Evolutionary conservation across 495 filamentous ascomycete genomes (phyloP).

Genomic region (Rusavskia elegans): DNA sequence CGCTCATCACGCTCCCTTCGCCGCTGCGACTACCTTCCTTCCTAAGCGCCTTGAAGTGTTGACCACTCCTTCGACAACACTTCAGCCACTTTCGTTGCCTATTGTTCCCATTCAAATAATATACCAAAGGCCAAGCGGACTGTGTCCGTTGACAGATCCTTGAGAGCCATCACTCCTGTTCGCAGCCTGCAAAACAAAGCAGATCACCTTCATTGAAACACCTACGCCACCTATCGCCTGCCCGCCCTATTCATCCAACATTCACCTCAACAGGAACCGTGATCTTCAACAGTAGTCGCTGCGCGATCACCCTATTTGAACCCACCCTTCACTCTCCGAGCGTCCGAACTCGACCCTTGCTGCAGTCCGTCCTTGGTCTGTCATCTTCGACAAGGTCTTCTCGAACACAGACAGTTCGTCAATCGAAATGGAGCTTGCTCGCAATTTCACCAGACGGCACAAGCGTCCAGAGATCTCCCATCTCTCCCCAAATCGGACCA

Average conservation of each 20-base stretch:
- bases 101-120: background rate
- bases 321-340: background rate
- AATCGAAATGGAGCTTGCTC: slow-evolving; percentile 35
- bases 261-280: background rate
- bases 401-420: slow-evolving; percentile 9
- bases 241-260: background rate
- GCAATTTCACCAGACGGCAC: slow-evolving; percentile 50
- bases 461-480: slow-evolving; percentile 34
- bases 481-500: slow-evolving; percentile 32
- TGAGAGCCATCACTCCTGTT: no score
- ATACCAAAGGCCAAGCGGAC: slow-evolving; percentile 7
- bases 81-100: slow-evolving; percentile 17
- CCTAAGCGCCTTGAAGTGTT: slow-evolving; percentile 17
- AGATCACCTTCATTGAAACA: slow-evolving; percentile 10
- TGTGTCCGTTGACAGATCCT: slow-evolving; percentile 11
- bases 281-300: background rate
- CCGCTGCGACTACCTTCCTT: slow-evolving; percentile 16
- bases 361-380: slow-evolving; percentile 10
- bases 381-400: slow-evolving; percentile 22
- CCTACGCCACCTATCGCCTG: background rate
- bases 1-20: slow-evolving; percentile 24
- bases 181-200: slow-evolving; percentile 3
- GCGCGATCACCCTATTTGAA: background rate
- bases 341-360: background rate
- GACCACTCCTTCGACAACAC: slow-evolving; percentile 18